Conservation (phyloP, 345 rosid genomes). For the Acer yangbiense region DNA sequence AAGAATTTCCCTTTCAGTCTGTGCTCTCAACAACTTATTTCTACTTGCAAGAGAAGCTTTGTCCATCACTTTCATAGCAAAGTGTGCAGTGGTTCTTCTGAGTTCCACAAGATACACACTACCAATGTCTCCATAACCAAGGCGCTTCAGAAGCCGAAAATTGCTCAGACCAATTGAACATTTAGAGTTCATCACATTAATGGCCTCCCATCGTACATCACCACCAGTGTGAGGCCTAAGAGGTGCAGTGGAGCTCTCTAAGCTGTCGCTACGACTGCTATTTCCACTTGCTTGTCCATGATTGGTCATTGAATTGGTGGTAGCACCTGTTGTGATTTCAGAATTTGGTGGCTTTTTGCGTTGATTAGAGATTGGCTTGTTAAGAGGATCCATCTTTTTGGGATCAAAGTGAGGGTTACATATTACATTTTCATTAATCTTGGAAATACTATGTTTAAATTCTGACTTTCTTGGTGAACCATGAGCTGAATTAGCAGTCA, state of each 20-base stretch:
- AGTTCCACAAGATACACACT: constrained; percentile 74
- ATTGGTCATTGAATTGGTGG: constrained; percentile 1
- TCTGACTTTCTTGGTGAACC: constrained; percentile 17
- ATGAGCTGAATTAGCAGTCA: neutral
- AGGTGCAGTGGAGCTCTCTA: constrained; percentile 62
- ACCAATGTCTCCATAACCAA: constrained; percentile 92
- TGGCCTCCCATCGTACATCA: constrained; percentile 85
- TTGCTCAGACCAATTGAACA: constrained; percentile 67
- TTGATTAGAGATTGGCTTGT: constrained; percentile 30
- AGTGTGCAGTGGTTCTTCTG: constrained; percentile 61
- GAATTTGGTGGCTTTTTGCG: constrained; percentile 32
- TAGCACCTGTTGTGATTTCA: constrained; percentile 23
- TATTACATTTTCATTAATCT: constrained; percentile 35
- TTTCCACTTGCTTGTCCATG: constrained; percentile 18
- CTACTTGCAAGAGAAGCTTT: constrained; percentile 82
- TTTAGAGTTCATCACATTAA: constrained; percentile 45
- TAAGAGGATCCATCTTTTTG: constrained; percentile 46
- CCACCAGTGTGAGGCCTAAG: constrained; percentile 92
- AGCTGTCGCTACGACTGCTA: constrained; percentile 56
- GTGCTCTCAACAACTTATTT: constrained; percentile 76
- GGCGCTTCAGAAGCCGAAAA: constrained; percentile 79
- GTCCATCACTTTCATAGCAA: constrained; percentile 86
- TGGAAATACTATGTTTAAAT: neutral
- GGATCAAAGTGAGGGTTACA: constrained; percentile 37
- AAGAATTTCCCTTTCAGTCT: constrained; percentile 69